phyloP scores from a whole-genome alignment of 306 rosid species.

The Sicyos baderoa region DNA sequence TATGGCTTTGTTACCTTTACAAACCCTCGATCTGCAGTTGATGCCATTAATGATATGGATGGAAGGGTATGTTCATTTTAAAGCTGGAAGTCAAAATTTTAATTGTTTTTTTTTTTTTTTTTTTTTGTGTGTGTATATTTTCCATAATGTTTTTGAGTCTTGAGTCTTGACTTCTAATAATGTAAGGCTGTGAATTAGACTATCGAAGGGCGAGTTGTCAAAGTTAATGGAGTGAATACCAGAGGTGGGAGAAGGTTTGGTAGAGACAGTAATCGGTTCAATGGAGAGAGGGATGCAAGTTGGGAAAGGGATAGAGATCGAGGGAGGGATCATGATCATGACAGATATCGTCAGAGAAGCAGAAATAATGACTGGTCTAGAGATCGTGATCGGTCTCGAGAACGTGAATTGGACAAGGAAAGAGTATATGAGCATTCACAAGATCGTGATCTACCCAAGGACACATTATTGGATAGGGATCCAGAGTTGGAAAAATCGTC shows the following conservation, averaged over 20 bases:
- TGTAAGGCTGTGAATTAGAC: conserved; percentile 44
- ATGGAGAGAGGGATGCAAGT: conserved; percentile 48
- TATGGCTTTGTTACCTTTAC: conserved; percentile 85
- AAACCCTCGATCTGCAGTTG: conserved; percentile 74
- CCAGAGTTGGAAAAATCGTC: conserved; percentile 29
- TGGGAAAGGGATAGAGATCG: conserved; percentile 45
- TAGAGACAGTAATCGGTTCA: conserved; percentile 39
- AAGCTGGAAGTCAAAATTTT: neutral
- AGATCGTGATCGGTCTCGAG: conserved; percentile 52
- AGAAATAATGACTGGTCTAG: conserved; percentile 38
- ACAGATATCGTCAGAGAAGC: conserved; percentile 41
- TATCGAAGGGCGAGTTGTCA: conserved; percentile 67
- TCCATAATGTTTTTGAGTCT: conserved; percentile 4
- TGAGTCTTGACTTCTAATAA: conserved; percentile 19
- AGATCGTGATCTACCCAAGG: conserved; percentile 38
- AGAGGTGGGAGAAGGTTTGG: conserved; percentile 73
- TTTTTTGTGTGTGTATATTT: neutral
- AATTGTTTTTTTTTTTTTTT: neutral
- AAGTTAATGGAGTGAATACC: conserved; percentile 68
- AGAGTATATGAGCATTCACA: conserved; percentile 39
- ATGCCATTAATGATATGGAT: conserved; percentile 84
- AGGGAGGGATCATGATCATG: conserved; percentile 46
- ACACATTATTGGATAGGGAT: conserved; percentile 35
- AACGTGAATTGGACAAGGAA: conserved; percentile 45
- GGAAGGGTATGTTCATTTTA: conserved; percentile 55